Percentiles rank a stretch among this genome's conserved stretches.
These are phyloP conservation scores for Nicotiana knightiana DNA, from an alignment of 257 asterid species.

Conservation along the genomic window DNA sequence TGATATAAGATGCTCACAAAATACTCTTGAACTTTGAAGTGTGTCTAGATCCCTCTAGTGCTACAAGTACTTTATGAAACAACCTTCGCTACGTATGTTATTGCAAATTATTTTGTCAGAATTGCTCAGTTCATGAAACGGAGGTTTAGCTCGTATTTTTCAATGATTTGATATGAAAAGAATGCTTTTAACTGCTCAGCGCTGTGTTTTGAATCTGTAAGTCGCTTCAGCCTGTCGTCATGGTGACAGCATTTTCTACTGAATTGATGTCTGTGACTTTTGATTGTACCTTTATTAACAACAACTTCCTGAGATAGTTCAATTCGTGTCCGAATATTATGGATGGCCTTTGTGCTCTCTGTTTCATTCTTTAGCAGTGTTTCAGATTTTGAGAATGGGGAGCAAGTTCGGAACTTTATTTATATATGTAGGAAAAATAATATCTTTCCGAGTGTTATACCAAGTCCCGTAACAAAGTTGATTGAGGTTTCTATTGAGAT, in stretches of 20 bases:
- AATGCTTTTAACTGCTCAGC: background rate
- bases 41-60: background rate
- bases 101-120: background rate
- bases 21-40: background rate
- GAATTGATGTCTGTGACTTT: background rate
- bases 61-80: background rate
- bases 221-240: background rate
- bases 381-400: background rate
- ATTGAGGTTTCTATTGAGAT: background rate
- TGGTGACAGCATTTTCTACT: background rate
- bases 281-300: background rate
- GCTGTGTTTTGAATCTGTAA: background rate
- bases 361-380: background rate
- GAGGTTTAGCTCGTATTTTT: background rate
- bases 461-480: background rate
- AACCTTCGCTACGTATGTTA: background rate
- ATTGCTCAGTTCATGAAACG: background rate
- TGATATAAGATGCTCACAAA: background rate
- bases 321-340: background rate
- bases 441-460: background rate
- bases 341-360: background rate
- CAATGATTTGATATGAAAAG: background rate
- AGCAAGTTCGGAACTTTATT: background rate
- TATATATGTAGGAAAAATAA: background rate
- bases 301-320: background rate